These are phyloP conservation scores for Suillus alpinus DNA, from an alignment of 768 basidiomycete species.

Conservation along the genomic window DNA sequence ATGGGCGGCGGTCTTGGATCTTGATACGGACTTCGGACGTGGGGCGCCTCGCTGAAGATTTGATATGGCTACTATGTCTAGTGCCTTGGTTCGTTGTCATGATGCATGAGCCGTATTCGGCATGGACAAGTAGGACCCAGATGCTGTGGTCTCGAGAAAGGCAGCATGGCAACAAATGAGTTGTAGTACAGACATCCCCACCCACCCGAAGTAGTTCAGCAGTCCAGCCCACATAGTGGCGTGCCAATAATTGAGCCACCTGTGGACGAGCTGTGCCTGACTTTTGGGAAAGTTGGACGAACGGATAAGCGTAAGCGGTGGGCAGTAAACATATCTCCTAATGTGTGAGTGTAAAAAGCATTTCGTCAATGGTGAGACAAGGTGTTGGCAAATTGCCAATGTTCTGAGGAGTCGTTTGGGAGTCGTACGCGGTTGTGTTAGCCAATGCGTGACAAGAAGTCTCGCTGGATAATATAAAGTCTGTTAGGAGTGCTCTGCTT, in stretches of 20 bases:
- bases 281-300: neutral
- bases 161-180: neutral
- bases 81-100: neutral
- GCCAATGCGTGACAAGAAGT: neutral
- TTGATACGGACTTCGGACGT: neutral
- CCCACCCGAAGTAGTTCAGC: neutral
- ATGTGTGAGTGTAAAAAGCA: no score
- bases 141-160: neutral
- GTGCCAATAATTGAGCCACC: neutral
- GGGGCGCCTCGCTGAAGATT: neutral
- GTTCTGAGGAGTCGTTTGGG: neutral
- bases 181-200: neutral
- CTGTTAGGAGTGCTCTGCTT: neutral
- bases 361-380: neutral
- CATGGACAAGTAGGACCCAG: neutral
- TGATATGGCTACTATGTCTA: neutral
- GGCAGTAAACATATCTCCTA: neutral
- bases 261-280: neutral
- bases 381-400: neutral
- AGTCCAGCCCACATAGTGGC: neutral
- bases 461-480: neutral
- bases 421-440: neutral
- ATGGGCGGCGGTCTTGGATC: neutral
- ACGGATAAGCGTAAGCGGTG: neutral
- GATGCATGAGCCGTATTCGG: neutral